Percentiles rank a stretch among this genome's conserved stretches.
Evolutionary conservation across 495 filamentous ascomycete species (phyloP).

Genomic region (Hypoxylon cercidicola): DNA sequence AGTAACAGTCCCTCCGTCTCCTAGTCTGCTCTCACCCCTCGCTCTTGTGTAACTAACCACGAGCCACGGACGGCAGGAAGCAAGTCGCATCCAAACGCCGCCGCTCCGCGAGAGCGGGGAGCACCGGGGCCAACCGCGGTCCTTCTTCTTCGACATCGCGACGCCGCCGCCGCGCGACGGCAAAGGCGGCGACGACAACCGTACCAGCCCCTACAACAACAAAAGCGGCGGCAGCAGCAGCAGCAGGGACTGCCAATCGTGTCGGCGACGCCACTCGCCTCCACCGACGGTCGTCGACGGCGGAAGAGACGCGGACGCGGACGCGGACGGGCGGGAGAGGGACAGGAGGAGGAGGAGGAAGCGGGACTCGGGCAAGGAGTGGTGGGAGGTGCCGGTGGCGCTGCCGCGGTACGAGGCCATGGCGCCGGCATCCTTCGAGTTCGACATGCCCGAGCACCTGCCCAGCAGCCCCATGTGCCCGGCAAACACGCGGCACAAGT

Average conservation of each 20-base stretch:
- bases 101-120: conserved; percentile 47
- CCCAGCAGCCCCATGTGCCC: conserved; percentile 73
- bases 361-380: conserved; percentile 36
- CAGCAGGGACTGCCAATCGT: not conserved
- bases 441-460: conserved; percentile 71
- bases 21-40: not conserved
- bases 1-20: conserved; percentile 21
- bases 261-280: not conserved
- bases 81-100: conserved; percentile 59
- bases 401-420: conserved; percentile 18
- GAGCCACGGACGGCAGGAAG: conserved; percentile 52
- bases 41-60: conserved; percentile 1
- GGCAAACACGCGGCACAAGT: conserved; percentile 63
- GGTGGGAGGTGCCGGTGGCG: conserved; percentile 46
- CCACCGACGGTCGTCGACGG: conserved; percentile 16
- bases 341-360: conserved; percentile 13
- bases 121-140: conserved; percentile 45
- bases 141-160: conserved; percentile 62
- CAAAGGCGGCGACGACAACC: too few species aligned
- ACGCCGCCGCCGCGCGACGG: conserved; percentile 10
- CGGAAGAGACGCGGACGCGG: conserved; percentile 22
- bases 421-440: conserved; percentile 52
- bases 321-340: conserved; percentile 18
- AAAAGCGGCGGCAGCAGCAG: conserved; percentile 3
- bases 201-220: too few species aligned